Evolutionary conservation across 345 rosid species (phyloP), one percentile per base, ranked within the genome.

Genomic region (Heritiera littoralis): DNA sequence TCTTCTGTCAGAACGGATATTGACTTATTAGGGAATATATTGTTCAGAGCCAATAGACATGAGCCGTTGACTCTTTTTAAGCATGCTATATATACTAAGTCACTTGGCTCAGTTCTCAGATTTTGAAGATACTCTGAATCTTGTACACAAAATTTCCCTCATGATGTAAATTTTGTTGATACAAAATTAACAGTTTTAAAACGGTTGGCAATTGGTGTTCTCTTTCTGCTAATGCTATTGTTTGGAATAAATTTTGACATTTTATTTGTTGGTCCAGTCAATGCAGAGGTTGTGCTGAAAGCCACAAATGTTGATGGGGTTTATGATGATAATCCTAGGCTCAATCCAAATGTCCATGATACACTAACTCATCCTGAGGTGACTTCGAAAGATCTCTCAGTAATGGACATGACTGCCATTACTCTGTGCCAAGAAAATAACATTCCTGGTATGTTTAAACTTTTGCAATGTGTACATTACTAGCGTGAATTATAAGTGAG

Each of bases 391-490:
- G 98, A 93, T 82, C 94, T 95, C 70, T 93, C 97, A 0, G 98
- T 95, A 3, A 95, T 95, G 99, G 98, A 95, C 85, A 89, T 95
- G 99, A 95, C 99, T 45, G 97, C 98, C 78, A 86, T 92, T 78
- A 93, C 99, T 64, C 82, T 95, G 68, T 95, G 97, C 85, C 98
- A 93, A 89, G 99, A 95, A 86, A 95, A 95, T 74, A 92, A 91
- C 81, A 93, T 95, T 79, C 98, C 99, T 6, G 98, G 99, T 92
- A 83, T 77, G 89, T 79, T 52, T 20, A 28, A 4, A 20, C 51
- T 9, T 14, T 76, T 18, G 35, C 59, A 64, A 28, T 63, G 4
- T 75, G 56, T 49, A 20, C 17, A 38, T 23, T 20, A 32, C 70
- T n/a, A 10, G 23, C 40, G 8, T 56, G 58, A 55, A 12, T 35